Evolutionary conservation across 305 asterid species (phyloP).

Genomic region (Salvia sclarea): DNA sequence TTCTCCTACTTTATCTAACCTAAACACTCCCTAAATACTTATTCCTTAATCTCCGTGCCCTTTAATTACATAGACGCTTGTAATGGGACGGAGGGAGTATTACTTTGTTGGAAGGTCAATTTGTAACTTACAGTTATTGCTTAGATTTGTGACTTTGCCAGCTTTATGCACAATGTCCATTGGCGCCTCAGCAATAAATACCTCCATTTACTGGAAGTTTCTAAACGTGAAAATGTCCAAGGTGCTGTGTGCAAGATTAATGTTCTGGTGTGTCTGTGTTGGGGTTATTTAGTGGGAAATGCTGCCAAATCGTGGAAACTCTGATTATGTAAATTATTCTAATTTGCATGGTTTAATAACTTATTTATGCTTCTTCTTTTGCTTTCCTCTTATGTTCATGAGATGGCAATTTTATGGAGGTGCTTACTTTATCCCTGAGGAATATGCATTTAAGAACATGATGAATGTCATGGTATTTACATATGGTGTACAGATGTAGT

Average conservation of each 20-base stretch:
- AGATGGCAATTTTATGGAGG: not conserved
- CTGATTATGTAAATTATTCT: not conserved
- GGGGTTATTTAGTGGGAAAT: not conserved
- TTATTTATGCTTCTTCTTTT: not conserved
- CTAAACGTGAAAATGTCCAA: not conserved
- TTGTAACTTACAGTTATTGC: not conserved
- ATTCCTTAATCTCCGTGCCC: too few relatives aligned
- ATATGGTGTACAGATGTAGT: not conserved
- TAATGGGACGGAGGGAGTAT: too few relatives aligned
- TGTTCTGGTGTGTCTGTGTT: not conserved
- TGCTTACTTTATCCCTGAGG: conserved; percentile 7
- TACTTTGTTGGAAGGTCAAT: not conserved
- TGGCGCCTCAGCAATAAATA: not conserved
- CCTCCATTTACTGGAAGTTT: conserved; percentile 18
- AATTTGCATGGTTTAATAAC: not conserved
- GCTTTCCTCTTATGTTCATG: not conserved
- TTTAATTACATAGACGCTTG: too few relatives aligned
- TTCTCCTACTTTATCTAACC: too few relatives aligned
- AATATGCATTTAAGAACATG: not conserved
- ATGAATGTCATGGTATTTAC: not conserved
- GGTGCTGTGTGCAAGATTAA: not conserved
- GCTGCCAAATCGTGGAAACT: not conserved
- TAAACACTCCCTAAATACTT: too few relatives aligned
- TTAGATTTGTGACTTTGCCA: not conserved
- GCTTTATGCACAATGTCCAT: not conserved